phyloP scores from a whole-genome alignment of 805 yeast genomes.

The Phaffomyces antillensis region DNA sequence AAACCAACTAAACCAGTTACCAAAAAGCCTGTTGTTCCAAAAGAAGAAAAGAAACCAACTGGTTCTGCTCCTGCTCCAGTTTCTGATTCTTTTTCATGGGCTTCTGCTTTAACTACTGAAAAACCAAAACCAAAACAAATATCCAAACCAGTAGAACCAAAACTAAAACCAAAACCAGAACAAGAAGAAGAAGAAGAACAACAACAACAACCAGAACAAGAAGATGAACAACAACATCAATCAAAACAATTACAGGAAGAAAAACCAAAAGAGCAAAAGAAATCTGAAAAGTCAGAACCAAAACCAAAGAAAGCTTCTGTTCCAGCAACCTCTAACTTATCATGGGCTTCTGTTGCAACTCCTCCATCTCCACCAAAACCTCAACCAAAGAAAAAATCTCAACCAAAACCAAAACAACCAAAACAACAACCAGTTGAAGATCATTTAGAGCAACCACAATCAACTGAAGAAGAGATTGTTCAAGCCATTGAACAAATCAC shows the following conservation, averaged over 20 bases:
- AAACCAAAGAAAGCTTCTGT: slow-evolving; percentile 14
- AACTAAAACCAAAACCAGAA: slow-evolving; percentile 12
- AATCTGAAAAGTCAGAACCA: slow-evolving; percentile 8
- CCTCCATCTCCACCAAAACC: slow-evolving; percentile 44
- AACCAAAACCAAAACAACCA: slow-evolving; percentile 16
- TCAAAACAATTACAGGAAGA: slow-evolving; percentile 12
- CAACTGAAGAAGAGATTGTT: not conserved
- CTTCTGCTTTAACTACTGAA: slow-evolving; percentile 21
- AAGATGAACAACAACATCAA: slow-evolving; percentile 11
- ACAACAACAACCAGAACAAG: slow-evolving; percentile 14
- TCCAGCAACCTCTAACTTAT: slow-evolving; percentile 27
- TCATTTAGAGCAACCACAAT: not conserved
- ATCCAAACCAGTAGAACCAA: slow-evolving; percentile 14
- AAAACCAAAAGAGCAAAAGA: slow-evolving; percentile 10
- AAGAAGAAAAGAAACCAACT: slow-evolving; percentile 10
- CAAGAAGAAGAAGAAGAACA: slow-evolving; percentile 3
- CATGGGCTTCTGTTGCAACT: slow-evolving; percentile 69
- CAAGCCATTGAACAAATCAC: slow-evolving; percentile 7
- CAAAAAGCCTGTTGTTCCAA: slow-evolving; percentile 15
- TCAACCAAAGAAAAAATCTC: slow-evolving; percentile 19
- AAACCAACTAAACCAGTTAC: slow-evolving; percentile 7
- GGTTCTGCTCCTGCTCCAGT: slow-evolving; percentile 15
- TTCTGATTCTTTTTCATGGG: slow-evolving; percentile 22
- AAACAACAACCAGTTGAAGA: slow-evolving; percentile 5
- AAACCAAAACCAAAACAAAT: slow-evolving; percentile 17